phyloP scores from a whole-genome alignment of 179 eudicot species.

The Beta macrorhiza region DNA sequence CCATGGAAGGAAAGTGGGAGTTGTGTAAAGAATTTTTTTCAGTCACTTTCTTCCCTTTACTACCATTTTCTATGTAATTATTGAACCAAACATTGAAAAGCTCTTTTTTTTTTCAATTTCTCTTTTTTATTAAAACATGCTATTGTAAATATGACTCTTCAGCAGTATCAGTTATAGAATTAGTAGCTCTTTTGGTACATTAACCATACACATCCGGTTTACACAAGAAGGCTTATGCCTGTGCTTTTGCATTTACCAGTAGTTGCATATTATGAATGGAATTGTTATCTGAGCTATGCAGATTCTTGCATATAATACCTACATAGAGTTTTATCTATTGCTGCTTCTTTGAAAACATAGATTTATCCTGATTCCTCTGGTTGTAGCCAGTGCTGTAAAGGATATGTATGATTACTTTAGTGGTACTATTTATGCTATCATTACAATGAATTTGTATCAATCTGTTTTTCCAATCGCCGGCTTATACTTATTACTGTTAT shows the following conservation, averaged over 20 bases:
- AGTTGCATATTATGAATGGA: not conserved
- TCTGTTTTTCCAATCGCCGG: not conserved
- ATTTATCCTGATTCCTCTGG: not conserved
- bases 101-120: not conserved
- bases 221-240: not conserved
- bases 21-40: too few species aligned
- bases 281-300: not conserved
- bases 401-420: not conserved
- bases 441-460: not conserved
- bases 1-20: not conserved
- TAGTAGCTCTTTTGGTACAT: not conserved
- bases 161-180: too few species aligned
- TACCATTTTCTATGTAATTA: not conserved
- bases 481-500: not conserved
- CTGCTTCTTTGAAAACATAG: not conserved
- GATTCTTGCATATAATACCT: not conserved
- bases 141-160: not conserved
- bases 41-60: too few species aligned
- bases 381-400: not conserved
- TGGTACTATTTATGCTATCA: not conserved
- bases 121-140: not conserved
- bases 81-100: not conserved
- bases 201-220: not conserved
- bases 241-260: constrained; percentile 1
- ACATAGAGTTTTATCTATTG: not conserved